Percentiles rank a stretch among this genome's conserved stretches.
Conservation (phyloP, 176 grass and related monocot species). For the Oryza meyeriana region DNA sequence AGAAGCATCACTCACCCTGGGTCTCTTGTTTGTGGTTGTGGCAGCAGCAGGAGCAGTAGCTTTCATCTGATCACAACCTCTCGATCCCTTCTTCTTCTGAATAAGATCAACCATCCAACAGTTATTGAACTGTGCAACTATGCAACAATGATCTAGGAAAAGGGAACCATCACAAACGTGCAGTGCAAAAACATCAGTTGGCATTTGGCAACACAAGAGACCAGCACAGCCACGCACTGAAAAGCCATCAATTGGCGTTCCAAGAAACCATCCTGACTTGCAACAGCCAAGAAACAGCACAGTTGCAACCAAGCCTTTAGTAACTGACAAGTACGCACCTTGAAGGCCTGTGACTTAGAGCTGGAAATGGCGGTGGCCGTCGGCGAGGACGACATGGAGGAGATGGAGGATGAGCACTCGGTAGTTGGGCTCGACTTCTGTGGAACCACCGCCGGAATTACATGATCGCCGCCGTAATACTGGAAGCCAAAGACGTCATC, state of each 20-base stretch:
- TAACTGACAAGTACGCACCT: conserved; percentile 1
- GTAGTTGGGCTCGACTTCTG: conserved; percentile 46
- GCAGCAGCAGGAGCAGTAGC: neutral
- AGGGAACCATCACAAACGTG: neutral
- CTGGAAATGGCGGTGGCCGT: conserved; percentile 35
- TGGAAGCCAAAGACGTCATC: conserved; percentile 22
- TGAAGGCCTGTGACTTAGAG: conserved; percentile 29
- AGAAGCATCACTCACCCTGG: conserved; percentile 35
- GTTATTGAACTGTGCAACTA: neutral
- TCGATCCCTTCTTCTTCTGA: conserved; percentile 53
- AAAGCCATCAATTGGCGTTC: neutral
- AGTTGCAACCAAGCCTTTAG: neutral
- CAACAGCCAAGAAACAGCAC: neutral
- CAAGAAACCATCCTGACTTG: neutral
- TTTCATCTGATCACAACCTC: conserved; percentile 30
- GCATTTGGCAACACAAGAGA: neutral
- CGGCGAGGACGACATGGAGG: conserved; percentile 52
- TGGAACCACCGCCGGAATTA: conserved; percentile 7
- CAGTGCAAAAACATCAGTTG: neutral
- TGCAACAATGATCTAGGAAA: neutral
- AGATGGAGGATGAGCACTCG: conserved; percentile 54
- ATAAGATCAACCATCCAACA: neutral
- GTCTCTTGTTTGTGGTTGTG: conserved; percentile 29
- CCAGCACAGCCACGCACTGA: neutral
- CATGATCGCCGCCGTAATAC: conserved; percentile 18